A percentile compares a stretch with the other conserved stretches of the same genome.
Conservation (phyloP, 2,329 filamentous ascomycete genomes). For the Colletotrichum lupini region DNA sequence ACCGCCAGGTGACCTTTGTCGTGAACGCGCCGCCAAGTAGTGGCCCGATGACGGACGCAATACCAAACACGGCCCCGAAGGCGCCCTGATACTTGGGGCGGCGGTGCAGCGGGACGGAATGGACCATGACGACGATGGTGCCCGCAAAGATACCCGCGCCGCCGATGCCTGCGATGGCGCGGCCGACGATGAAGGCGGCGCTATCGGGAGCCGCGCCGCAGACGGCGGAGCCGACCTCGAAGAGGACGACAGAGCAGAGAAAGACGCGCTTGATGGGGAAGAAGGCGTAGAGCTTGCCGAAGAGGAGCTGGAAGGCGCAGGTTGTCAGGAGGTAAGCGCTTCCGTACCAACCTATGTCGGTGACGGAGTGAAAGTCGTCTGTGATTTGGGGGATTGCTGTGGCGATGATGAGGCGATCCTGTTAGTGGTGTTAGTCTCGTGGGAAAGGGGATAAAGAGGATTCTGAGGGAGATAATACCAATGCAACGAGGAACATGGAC, state of each 20-base stretch:
- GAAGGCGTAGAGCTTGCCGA: conserved; percentile 45
- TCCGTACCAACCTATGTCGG: conserved; percentile 46
- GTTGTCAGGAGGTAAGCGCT: conserved; percentile 43
- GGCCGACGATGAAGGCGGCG: conserved; percentile 49
- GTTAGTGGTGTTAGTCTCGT: not conserved
- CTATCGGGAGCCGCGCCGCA: conserved; percentile 46
- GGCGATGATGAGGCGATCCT: conserved; percentile 53
- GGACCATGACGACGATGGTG: conserved; percentile 42
- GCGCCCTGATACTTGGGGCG: conserved; percentile 45
- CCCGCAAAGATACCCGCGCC: conserved; percentile 50
- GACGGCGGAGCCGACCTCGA: conserved; percentile 45
- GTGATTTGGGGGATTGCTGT: conserved; percentile 48
- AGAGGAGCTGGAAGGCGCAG: conserved; percentile 44
- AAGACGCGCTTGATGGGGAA: conserved; percentile 42
- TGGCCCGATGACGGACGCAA: conserved; percentile 46
- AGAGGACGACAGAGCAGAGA: conserved; percentile 40
- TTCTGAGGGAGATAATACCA: not conserved
- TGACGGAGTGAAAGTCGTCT: conserved; percentile 43
- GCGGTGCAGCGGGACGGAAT: conserved; percentile 51
- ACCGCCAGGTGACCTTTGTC: conserved; percentile 44
- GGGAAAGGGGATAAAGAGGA: not conserved
- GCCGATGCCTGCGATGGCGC: conserved; percentile 50
- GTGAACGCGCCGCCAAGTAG: conserved; percentile 44
- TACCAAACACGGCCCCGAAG: conserved; percentile 53
- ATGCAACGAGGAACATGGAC: conserved; percentile 35